These are phyloP conservation scores for Aspergillus jensenii DNA, from an alignment of 2,329 filamentous ascomycete genomes.

Conservation along the genomic window DNA sequence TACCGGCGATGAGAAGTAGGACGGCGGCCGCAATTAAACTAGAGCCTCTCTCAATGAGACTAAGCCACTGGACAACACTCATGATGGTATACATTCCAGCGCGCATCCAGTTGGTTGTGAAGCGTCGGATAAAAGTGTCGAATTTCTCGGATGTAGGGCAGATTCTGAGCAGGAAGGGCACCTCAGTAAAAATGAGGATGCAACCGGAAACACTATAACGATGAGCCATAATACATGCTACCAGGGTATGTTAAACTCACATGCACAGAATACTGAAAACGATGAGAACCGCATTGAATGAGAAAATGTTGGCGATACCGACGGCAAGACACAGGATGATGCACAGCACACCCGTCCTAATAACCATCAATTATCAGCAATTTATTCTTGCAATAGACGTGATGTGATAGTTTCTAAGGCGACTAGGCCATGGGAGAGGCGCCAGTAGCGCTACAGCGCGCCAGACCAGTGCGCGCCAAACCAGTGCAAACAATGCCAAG, in stretches of 20 bases:
- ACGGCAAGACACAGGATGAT: conserved; percentile 67
- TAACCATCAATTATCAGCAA: conserved; percentile 16
- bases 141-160: conserved; percentile 92
- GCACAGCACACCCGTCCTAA: conserved; percentile 55
- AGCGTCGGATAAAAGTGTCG: conserved; percentile 82
- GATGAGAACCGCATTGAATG: conserved; percentile 57
- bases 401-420: neutral
- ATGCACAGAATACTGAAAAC: conserved; percentile 60
- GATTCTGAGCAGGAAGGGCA: conserved; percentile 93
- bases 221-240: conserved; percentile 41
- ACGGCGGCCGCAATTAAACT: conserved; percentile 85
- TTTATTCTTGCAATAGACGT: neutral
- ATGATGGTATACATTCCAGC: conserved; percentile 81
- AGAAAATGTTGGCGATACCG: conserved; percentile 68
- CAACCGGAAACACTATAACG: conserved; percentile 65
- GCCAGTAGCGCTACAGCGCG: neutral
- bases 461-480: neutral
- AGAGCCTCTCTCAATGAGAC: conserved; percentile 62
- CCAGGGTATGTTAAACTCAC: conserved; percentile 40
- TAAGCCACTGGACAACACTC: conserved; percentile 81
- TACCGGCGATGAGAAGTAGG: conserved; percentile 70
- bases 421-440: neutral
- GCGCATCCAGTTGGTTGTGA: conserved; percentile 97
- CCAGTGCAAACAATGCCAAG: conserved; percentile 17
- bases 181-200: conserved; percentile 80